Percentiles rank a stretch among this genome's conserved stretches.
These are phyloP conservation scores for Aurifilum marmelostoma DNA, from an alignment of 2,329 filamentous ascomycete genomes.

Conservation along the genomic window DNA sequence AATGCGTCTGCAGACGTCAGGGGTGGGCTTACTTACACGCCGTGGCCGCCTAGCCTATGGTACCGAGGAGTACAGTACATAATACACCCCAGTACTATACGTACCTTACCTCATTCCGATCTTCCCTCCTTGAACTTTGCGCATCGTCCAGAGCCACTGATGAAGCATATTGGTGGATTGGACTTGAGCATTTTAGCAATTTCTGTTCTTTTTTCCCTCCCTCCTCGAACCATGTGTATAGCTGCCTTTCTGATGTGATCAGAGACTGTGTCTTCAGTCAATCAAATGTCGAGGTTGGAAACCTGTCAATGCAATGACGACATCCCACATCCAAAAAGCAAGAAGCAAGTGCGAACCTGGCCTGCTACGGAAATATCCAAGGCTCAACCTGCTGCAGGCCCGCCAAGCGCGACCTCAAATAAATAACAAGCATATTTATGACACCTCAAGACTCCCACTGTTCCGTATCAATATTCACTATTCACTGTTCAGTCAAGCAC, in stretches of 20 bases:
- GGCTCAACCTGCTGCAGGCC: neutral
- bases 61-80: no score
- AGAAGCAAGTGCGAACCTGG: neutral
- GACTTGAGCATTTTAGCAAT: neutral
- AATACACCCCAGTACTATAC: no score
- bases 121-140: neutral
- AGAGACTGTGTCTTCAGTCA: neutral
- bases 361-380: neutral
- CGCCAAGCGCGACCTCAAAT: neutral
- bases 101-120: neutral
- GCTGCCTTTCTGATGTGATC: neutral
- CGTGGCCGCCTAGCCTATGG: no score
- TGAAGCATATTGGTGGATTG: neutral
- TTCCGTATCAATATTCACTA: neutral
- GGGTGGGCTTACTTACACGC: neutral
- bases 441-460: neutral
- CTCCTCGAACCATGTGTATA: neutral
- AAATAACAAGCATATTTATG: neutral
- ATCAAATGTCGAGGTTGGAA: neutral
- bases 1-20: neutral
- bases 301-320: conserved; percentile 1
- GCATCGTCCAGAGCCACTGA: neutral
- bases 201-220: neutral
- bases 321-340: neutral
- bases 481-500: neutral